A percentile compares a stretch with the other conserved stretches of the same genome.
phyloP scores from a whole-genome alignment of 1,284 basidiomycete species.

The Naganishia liquefaciens region DNA sequence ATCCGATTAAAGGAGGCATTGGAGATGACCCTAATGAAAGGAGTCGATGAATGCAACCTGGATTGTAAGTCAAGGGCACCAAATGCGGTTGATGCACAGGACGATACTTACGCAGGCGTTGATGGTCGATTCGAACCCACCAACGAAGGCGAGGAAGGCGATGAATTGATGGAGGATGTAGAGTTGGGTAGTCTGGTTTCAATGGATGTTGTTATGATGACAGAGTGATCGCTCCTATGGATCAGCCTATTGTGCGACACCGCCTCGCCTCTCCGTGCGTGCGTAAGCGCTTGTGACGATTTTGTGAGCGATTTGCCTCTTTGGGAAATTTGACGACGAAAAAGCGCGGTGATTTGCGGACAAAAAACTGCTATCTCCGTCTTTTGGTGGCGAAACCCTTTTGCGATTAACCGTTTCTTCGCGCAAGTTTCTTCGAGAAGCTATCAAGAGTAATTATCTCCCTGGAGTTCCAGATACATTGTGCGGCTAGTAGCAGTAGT shows the following conservation, averaged over 20 bases:
- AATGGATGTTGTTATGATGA: constrained; percentile 8
- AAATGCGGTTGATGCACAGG: constrained; percentile 4
- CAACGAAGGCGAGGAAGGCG: constrained; percentile 24
- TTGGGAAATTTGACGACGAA: constrained; percentile 11
- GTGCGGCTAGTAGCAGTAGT: no score
- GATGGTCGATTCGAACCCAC: constrained; percentile 13
- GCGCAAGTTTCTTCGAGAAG: no score
- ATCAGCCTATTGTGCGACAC: not conserved
- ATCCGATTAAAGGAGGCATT: constrained; percentile 24
- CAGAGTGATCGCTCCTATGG: not conserved
- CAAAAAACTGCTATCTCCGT: constrained; percentile 9
- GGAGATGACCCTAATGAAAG: constrained; percentile 27
- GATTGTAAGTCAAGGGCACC: constrained; percentile 27
- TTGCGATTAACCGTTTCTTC: no score
- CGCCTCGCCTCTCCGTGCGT: constrained; percentile 5
- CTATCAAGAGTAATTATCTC: no score
- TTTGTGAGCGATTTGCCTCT: constrained; percentile 1
- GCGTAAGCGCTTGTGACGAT: not conserved
- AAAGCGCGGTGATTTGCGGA: not conserved
- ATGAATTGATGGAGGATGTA: not conserved
- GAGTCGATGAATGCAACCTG: constrained; percentile 21
- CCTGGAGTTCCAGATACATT: no score
- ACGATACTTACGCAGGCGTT: constrained; percentile 18
- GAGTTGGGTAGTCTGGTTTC: not conserved
- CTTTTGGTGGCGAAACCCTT: not conserved